Conservation (phyloP, 768 basidiomycete genomes). For the Suillus subluteus region DNA sequence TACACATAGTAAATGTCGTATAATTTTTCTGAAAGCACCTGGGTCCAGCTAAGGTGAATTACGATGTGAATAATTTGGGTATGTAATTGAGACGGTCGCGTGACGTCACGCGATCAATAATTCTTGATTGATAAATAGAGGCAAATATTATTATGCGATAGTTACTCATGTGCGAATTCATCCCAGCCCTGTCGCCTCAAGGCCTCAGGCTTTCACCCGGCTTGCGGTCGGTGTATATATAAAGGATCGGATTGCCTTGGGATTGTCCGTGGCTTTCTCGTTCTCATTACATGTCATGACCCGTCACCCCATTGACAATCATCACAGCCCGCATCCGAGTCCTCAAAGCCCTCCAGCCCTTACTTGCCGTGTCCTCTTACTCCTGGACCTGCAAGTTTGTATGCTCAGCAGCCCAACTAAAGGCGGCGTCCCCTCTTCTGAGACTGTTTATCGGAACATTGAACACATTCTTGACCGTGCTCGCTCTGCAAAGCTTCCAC, state of each 20-base stretch:
- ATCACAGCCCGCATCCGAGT: slow-evolving; percentile 16
- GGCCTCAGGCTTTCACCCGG: not conserved
- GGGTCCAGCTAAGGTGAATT: not conserved
- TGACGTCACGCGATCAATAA: slow-evolving; percentile 29
- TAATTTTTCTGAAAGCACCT: not conserved
- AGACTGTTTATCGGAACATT: slow-evolving; percentile 50
- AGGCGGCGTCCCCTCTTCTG: slow-evolving; percentile 57
- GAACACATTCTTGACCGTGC: slow-evolving; percentile 51
- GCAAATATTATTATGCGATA: slow-evolving; percentile 12
- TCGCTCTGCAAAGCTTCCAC: slow-evolving; percentile 49
- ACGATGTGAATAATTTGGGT: not conserved
- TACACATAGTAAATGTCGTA: not conserved
- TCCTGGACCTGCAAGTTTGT: slow-evolving; percentile 59
- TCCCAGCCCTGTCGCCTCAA: slow-evolving; percentile 2
- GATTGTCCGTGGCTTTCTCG: slow-evolving; percentile 6
- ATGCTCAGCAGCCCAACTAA: slow-evolving; percentile 50
- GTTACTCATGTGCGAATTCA: not conserved
- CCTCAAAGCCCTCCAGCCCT: slow-evolving; percentile 22
- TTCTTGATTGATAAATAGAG: slow-evolving; percentile 18
- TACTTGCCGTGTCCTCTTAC: slow-evolving; percentile 52
- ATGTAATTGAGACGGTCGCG: slow-evolving; percentile 10
- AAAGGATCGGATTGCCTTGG: not conserved
- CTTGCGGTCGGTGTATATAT: slow-evolving; percentile 12
- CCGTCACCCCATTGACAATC: slow-evolving; percentile 8
- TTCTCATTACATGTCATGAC: slow-evolving; percentile 20